phyloP scores from a whole-genome alignment of 2,329 filamentous ascomycete genomes.

The Dactylellina cionopaga region DNA sequence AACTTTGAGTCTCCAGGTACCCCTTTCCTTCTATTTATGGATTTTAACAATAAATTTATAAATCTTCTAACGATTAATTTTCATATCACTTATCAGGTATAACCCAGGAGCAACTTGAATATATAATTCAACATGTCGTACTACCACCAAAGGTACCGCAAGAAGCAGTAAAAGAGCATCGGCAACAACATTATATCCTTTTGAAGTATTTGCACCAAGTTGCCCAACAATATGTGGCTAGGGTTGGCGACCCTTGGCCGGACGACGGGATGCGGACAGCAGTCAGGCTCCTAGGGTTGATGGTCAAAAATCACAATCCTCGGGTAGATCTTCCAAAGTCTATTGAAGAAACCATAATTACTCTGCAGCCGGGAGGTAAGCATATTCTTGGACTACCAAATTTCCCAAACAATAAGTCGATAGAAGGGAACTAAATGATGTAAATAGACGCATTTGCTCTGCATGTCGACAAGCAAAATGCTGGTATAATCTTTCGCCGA shows the following conservation, averaged over 20 bases:
- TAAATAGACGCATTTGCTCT: conserved; percentile 60
- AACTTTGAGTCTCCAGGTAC: too few species aligned
- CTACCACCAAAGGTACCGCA: conserved; percentile 35
- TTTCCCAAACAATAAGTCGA: neutral
- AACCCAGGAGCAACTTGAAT: neutral
- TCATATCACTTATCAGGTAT: neutral
- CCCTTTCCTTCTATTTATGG: too few species aligned
- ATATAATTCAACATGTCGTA: conserved; percentile 26
- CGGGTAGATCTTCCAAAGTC: neutral
- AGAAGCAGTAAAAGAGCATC: neutral
- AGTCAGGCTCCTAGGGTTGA: neutral
- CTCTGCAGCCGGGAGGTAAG: conserved; percentile 12
- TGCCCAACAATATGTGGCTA: neutral
- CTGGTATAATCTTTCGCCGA: conserved; percentile 62
- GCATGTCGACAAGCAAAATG: conserved; percentile 64
- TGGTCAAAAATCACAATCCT: neutral
- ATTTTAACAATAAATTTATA: too few species aligned
- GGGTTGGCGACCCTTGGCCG: too few species aligned
- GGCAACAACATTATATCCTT: neutral
- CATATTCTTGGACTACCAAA: neutral
- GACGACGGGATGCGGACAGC: neutral
- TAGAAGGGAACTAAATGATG: conserved; percentile 1
- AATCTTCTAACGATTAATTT: too few species aligned
- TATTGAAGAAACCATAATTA: neutral
- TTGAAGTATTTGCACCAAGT: conserved; percentile 9